phyloP scores from a whole-genome alignment of 495 filamentous ascomycete genomes.

The Glonium stellatum region DNA sequence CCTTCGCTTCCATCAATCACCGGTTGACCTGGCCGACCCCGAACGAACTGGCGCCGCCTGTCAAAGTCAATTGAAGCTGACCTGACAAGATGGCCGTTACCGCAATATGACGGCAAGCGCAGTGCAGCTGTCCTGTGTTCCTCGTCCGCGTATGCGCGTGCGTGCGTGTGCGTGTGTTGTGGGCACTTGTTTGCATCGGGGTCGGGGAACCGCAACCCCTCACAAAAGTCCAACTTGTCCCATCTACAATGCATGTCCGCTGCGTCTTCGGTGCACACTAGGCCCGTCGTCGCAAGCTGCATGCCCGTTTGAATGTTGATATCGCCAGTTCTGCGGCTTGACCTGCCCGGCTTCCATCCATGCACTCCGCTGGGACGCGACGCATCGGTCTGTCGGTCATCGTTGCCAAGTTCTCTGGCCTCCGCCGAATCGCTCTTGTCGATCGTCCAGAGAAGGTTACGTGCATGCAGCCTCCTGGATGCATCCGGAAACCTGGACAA shows the following conservation, averaged over 20 bases:
- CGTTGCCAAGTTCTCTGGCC: not conserved
- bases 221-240: no score
- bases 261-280: no score
- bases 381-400: not conserved
- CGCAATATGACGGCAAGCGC: no score
- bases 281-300: not conserved
- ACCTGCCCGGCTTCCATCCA: not conserved
- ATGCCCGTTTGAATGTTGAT: not conserved
- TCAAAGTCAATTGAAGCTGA: no score
- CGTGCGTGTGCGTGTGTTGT: no score
- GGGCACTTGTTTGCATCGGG: no score
- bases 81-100: no score
- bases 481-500: not conserved
- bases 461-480: not conserved
- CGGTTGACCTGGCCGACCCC: not conserved
- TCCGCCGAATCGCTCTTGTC: not conserved
- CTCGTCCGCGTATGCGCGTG: no score
- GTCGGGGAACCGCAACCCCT: no score
- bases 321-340: not conserved
- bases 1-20: not conserved
- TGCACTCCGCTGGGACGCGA: not conserved
- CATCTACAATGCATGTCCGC: no score
- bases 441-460: not conserved
- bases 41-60: no score
- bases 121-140: no score